Percentiles rank a stretch among this genome's conserved stretches.
phyloP scores from a whole-genome alignment of 176 grass and related monocot species.

The Lolium perenne region DNA sequence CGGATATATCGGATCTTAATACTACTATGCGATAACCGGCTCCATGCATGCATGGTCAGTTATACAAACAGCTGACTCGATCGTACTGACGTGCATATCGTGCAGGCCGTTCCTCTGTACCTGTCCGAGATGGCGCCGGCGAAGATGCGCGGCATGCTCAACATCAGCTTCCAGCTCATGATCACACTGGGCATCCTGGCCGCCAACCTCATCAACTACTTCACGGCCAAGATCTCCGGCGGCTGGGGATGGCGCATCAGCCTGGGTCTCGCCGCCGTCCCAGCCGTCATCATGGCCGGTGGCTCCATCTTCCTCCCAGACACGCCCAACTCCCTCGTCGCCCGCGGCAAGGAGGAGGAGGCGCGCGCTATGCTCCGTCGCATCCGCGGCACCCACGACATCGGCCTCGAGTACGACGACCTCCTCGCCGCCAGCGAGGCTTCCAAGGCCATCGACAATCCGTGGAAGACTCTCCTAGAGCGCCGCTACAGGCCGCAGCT shows the following conservation, averaged over 20 bases:
- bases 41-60: slow-evolving; percentile 3
- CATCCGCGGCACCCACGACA: slow-evolving; percentile 29
- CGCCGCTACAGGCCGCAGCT: slow-evolving; percentile 52
- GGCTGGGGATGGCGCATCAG: slow-evolving; percentile 38
- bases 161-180: slow-evolving; percentile 49
- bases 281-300: slow-evolving; percentile 8
- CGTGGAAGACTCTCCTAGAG: slow-evolving; percentile 10
- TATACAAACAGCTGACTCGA: not conserved
- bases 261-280: slow-evolving; percentile 21
- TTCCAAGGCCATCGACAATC: not conserved
- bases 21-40: not conserved
- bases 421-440: slow-evolving; percentile 23
- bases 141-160: slow-evolving; percentile 35
- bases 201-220: slow-evolving; percentile 20
- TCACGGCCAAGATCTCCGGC: not conserved
- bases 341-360: slow-evolving; percentile 32
- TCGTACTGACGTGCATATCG: not conserved
- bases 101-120: slow-evolving; percentile 30
- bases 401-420: slow-evolving; percentile 18
- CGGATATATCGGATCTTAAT: not conserved
- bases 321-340: slow-evolving; percentile 48
- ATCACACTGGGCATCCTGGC: slow-evolving; percentile 36
- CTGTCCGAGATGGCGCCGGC: slow-evolving; percentile 43
- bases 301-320: slow-evolving; percentile 43
- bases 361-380: slow-evolving; percentile 9